phyloP scores from a whole-genome alignment of 495 filamentous ascomycete genomes.

The Aspergillus carlsbadensis region DNA sequence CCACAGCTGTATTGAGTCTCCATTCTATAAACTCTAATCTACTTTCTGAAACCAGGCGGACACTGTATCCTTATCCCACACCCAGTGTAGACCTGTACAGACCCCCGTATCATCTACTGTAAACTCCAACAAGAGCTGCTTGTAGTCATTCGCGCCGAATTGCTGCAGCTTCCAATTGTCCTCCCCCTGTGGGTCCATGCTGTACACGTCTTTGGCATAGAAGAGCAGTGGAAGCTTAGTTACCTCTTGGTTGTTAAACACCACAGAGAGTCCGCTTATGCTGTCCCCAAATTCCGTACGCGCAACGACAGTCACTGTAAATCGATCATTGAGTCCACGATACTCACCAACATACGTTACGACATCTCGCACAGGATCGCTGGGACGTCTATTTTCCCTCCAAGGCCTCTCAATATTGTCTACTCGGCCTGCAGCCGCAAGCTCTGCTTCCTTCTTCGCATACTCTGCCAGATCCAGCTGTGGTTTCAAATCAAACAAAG shows the following conservation, averaged over 20 bases:
- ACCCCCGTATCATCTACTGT: slow-evolving; percentile 7
- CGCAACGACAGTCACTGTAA: background rate
- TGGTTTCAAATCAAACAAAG: slow-evolving; percentile 20
- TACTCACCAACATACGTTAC: slow-evolving; percentile 1
- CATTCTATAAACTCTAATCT: background rate
- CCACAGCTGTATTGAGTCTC: too few relatives aligned
- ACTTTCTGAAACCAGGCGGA: slow-evolving; percentile 7
- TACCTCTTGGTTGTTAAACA: slow-evolving; percentile 6
- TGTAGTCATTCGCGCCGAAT: background rate
- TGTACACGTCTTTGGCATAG: slow-evolving; percentile 10
- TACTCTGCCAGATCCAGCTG: slow-evolving; percentile 6
- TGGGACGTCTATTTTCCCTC: slow-evolving; percentile 1
- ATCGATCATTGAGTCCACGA: background rate
- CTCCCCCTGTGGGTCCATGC: slow-evolving; percentile 3
- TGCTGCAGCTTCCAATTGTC: slow-evolving; percentile 6
- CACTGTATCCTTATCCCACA: slow-evolving; percentile 12
- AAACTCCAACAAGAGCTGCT: slow-evolving; percentile 17
- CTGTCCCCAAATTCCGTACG: background rate
- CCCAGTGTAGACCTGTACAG: slow-evolving; percentile 15
- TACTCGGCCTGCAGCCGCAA: background rate
- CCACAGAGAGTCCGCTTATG: background rate
- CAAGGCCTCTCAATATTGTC: slow-evolving; percentile 12
- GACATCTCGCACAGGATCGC: slow-evolving; percentile 1
- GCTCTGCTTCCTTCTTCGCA: slow-evolving; percentile 7
- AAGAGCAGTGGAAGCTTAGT: slow-evolving; percentile 4